Evolutionary conservation across 169 alveolate species (phyloP), one percentile per base, ranked within the genome.

Genomic region (Eimeria zaria): DNA sequence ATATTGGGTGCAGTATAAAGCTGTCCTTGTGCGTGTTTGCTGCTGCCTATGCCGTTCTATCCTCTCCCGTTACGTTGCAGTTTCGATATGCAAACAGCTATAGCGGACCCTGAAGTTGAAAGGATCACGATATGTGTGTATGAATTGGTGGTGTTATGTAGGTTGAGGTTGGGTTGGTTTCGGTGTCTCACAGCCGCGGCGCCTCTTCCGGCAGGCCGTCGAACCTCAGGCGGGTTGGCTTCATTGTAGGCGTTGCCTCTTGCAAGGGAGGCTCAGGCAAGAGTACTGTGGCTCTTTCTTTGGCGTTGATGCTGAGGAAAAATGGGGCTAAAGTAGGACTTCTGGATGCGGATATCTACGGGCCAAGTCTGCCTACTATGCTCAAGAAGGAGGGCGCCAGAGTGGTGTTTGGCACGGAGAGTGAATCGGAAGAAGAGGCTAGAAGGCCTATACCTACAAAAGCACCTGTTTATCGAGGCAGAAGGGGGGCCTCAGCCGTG

Each of bases 221-320:
- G 14, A 87, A 87, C 83, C 71, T 95, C 44, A 24, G 69, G 6
- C 60, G 76, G 2, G 96, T 95, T 6, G 88, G 89, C 30, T 95
- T 69, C 41, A 98, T 99, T 74, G 96, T 99, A 8, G 99, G 99
- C 51, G 98, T 99, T 24, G 97, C 99, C n/a, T 97, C 99, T 71
- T 99, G 99, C 89, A 99, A 99, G 96, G 99, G 99, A 46, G 99
- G 99, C 30, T 99, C 99, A 18, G 99, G 99, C 33, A 99, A 99
- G 97, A 98, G 99, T 53, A 98, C 99, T 8, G 98, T 98, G 8
- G 99, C 99, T 1, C 98, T 99, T 27, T 99, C 99, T 95, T 95
- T 99, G 64, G 99, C 99, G 20, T 98, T 97, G 94, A 97, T 99
- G 46, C 96, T 99, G 64, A 93, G 96, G 67, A 96, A 97, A 76